Evolutionary conservation across 352 stramenopile genomes (phyloP), one percentile per base, ranked within the genome.

Genomic region (Aphanomyces cochlioides): DNA sequence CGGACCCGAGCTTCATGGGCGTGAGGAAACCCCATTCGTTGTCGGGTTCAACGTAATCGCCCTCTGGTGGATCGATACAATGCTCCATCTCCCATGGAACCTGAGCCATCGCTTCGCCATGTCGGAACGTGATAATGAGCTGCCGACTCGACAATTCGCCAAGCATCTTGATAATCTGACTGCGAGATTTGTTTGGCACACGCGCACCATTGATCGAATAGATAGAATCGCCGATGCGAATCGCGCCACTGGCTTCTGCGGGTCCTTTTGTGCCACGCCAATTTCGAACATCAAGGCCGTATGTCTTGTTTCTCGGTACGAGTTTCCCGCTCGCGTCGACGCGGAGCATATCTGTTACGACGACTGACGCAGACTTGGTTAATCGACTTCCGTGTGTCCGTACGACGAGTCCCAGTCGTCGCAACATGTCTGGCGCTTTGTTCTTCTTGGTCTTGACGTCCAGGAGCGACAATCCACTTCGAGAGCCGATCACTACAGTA

Each of bases 181-280:
- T 82, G 73, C 85, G 89, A 56, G 84, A 90, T 74, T 93, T 93
- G 78, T 95, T 95, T 68, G 92, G 84, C 13, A 95, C 84, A n/a
- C 92, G 81, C 68, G 83, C 79, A 66, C 92, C 83, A 77, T 95
- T 95, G 67, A 95, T 88, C 43, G 87, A 84, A 73, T 95, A 93
- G 45, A 95, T 78, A 53, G 83, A 88, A 73, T 95, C 87, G 21
- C 87, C 85, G 5, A 85, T 75, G 59, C 87, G 85, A n/a, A 95
- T 77, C 4, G 80, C 85, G 47, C 79, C 79, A 61, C 84, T 91
- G 10, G 84, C 82, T 67, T 95, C 87, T 10, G 81, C 85, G 1
- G 87, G 84, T 3, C 87, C 87, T 48, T 90, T 93, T 8, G 78
- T 72, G 65, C 87, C 85, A 36, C 80, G 75, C 87, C 87, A 95